Percentiles rank a stretch among this genome's conserved stretches.
phyloP scores from a whole-genome alignment of 192 early-diverging fungal species.

The Gaertneriomyces sp. region DNA sequence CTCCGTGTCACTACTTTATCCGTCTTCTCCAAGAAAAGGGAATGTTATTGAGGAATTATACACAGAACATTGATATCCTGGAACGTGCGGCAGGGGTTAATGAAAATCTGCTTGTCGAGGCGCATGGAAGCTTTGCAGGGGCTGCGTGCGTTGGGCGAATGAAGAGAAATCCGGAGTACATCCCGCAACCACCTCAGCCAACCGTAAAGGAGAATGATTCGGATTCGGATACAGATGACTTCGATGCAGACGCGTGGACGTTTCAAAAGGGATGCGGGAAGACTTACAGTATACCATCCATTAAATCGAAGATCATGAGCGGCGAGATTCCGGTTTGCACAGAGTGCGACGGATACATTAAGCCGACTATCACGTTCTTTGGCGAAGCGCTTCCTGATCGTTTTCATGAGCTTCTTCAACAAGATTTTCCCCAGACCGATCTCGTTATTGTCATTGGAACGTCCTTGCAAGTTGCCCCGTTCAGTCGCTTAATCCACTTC shows the following conservation, averaged over 20 bases:
- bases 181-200: background rate
- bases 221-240: constrained; percentile 10
- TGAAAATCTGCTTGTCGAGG: constrained; percentile 69
- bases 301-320: constrained; percentile 30
- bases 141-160: constrained; percentile 73
- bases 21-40: constrained; percentile 67
- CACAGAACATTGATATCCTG: constrained; percentile 96
- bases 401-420: constrained; percentile 58
- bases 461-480: constrained; percentile 84
- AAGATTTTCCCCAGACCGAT: constrained; percentile 77
- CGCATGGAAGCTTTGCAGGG: constrained; percentile 88
- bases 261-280: constrained; percentile 19
- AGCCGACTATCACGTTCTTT: constrained; percentile 97
- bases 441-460: constrained; percentile 93
- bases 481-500: constrained; percentile 70
- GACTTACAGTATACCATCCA: constrained; percentile 22
- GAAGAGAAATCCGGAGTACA: constrained; percentile 16
- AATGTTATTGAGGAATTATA: constrained; percentile 77
- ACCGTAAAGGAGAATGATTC: background rate
- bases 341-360: constrained; percentile 69
- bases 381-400: constrained; percentile 80
- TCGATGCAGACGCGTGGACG: background rate
- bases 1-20: constrained; percentile 85
- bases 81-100: constrained; percentile 80
- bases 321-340: constrained; percentile 67